Percentiles rank a stretch among this genome's conserved stretches.
Evolutionary conservation across 2,329 filamentous ascomycete species (phyloP).

Genomic region (Fusarium sp.): DNA sequence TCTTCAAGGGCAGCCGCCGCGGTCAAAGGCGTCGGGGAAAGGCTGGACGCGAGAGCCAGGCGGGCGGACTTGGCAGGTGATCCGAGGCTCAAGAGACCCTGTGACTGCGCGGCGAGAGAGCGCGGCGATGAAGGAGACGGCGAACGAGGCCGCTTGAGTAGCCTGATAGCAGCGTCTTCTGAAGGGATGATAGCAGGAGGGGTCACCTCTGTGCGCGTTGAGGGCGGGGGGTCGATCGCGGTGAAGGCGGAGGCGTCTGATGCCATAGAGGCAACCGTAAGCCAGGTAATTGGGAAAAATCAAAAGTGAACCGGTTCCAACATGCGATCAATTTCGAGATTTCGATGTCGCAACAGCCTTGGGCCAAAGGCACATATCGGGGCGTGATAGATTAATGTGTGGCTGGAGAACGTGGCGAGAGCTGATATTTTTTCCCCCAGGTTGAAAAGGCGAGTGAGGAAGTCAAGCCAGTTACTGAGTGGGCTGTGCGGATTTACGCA

Average conservation of each 20-base stretch:
- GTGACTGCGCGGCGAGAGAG: conserved; percentile 43
- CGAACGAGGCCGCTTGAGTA: conserved; percentile 60
- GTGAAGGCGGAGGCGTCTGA: conserved; percentile 64
- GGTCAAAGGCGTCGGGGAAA: conserved; percentile 61
- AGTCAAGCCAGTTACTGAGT: conserved; percentile 28
- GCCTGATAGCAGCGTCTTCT: conserved; percentile 52
- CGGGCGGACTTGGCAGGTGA: conserved; percentile 67
- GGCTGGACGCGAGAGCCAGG: conserved; percentile 57
- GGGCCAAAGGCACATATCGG: conserved; percentile 52
- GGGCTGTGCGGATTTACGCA: conserved; percentile 32
- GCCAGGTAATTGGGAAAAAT: conserved; percentile 35
- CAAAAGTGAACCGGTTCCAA: conserved; percentile 25
- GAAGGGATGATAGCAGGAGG: conserved; percentile 52
- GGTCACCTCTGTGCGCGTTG: conserved; percentile 50
- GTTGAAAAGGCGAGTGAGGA: conserved; percentile 39
- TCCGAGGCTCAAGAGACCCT: conserved; percentile 52
- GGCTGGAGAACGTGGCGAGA: conserved; percentile 59
- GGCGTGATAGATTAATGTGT: conserved; percentile 52
- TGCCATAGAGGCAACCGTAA: conserved; percentile 58
- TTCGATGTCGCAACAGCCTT: conserved; percentile 39
- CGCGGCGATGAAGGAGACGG: conserved; percentile 56
- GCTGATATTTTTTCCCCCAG: conserved; percentile 48
- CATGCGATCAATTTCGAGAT: conserved; percentile 42
- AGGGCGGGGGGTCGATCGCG: conserved; percentile 62
- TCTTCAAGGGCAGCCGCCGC: conserved; percentile 66